Base-by-base conservation (phyloP, 345 rosid species). In the Syzygium grande region DNA sequence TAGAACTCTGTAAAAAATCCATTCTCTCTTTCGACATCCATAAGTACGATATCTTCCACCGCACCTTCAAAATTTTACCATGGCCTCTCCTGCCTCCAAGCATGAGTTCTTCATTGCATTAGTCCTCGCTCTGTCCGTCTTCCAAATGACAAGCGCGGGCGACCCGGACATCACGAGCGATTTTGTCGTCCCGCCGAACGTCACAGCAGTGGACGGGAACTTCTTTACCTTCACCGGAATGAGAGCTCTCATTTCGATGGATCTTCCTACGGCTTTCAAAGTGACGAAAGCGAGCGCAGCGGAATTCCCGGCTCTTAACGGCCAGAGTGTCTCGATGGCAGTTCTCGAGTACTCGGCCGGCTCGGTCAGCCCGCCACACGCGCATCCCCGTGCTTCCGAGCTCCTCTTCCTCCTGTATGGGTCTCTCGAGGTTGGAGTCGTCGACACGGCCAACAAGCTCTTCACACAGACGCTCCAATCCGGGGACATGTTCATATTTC, bases 401-500 rank as follows among this genome's bases (percentile, higher is more conserved):
- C 89, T 89, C 79, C 83, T 85, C 25, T 56, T 87, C 29, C 43
- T 85, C 30, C 27, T 87, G 21, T 16, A 73, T 23, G 88, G 90
- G 13, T 38, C 52, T 21, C 85, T 87, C 0, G 46, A 84, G 34
- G 86, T 85, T 2, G 89, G 87, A 30, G 53, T 86, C 43, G 19
- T 85, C 11, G 85, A 65, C 55, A 56, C 58, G 6, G 52, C 87
- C 17, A 73, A 49, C 63, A 78, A 73, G 46, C 77, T 86, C 19
- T 58, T n/a, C 55, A 53, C 73, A 0, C 85, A 83, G 58, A 87
- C 63, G 8, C 89, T 89, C 21, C 79, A 86, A 25, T 11, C 27
- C 16, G 88, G 89, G 10, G 91, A 90, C 56, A 41, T 86, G 55
- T 88, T 90, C 65, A 43, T 88, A 51, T 84, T 90, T 41, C 88